phyloP scores from a whole-genome alignment of 768 basidiomycete species.

The Termitomyces sp. region DNA sequence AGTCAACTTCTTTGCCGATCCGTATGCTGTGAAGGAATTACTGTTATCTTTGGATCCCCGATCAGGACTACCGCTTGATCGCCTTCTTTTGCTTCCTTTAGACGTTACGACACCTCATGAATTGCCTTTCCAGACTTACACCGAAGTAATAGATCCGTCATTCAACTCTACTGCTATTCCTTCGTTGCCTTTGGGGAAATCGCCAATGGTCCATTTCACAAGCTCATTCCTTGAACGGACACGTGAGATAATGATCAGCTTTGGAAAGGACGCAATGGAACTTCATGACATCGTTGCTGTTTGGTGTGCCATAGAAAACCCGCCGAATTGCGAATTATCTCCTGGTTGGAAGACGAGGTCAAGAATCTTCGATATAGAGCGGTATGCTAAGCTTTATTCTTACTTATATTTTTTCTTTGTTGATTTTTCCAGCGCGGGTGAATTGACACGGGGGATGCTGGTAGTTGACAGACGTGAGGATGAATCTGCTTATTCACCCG shows the following conservation, averaged over 20 bases:
- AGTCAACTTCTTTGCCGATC: constrained; percentile 90
- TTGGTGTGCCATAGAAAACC: constrained; percentile 79
- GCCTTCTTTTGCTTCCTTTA: constrained; percentile 67
- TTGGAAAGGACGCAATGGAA: constrained; percentile 83
- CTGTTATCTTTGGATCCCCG: constrained; percentile 36
- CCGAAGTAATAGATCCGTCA: constrained; percentile 48
- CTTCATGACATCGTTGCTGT: constrained; percentile 87
- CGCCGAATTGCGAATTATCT: constrained; percentile 36
- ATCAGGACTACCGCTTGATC: constrained; percentile 52
- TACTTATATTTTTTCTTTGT: background rate
- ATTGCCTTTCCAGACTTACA: constrained; percentile 67
- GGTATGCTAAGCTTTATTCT: constrained; percentile 31
- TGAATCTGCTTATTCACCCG: constrained; percentile 56
- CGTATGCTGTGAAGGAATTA: constrained; percentile 73
- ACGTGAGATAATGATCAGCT: constrained; percentile 70
- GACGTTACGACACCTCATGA: constrained; percentile 82
- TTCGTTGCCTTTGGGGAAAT: constrained; percentile 42
- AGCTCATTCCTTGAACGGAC: constrained; percentile 74
- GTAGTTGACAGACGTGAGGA: constrained; percentile 76
- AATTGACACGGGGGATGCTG: constrained; percentile 83
- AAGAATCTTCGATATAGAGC: constrained; percentile 64
- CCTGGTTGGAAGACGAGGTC: constrained; percentile 51
- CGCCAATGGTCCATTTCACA: constrained; percentile 70
- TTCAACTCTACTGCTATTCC: constrained; percentile 47
- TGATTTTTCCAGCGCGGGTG: constrained; percentile 43